Evolutionary conservation across 345 rosid species (phyloP).

Genomic region (Murraya paniculata): DNA sequence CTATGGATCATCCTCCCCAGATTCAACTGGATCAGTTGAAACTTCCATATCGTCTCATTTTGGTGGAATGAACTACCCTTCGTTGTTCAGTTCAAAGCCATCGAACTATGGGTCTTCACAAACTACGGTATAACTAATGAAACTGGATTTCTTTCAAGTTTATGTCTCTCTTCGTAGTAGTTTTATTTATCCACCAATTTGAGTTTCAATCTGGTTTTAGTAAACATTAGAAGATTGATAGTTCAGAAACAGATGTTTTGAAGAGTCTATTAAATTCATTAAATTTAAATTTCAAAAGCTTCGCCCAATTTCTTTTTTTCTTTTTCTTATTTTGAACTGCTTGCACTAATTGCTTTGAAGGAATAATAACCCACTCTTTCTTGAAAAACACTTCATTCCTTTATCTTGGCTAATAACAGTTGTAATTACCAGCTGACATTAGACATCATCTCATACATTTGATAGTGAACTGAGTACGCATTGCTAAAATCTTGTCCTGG

Average conservation of each 20-base stretch:
- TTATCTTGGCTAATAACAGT: no score
- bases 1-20: conserved; percentile 93
- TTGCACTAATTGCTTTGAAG: not conserved
- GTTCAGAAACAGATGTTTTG: not conserved
- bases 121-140: conserved; percentile 44
- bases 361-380: no score
- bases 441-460: not conserved
- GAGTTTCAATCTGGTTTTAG: not conserved
- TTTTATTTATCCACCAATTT: not conserved
- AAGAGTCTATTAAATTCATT: no score
- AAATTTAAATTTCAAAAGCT: no score
- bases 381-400: no score
- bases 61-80: conserved; percentile 98
- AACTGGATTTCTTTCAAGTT: not conserved
- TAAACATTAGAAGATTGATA: not conserved
- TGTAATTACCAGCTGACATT: not conserved
- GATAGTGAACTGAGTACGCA: not conserved
- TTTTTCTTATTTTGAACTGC: not conserved
- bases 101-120: conserved; percentile 54
- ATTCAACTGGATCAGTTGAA: conserved; percentile 92
- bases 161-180: not conserved
- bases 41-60: conserved; percentile 97
- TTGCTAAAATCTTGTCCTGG: not conserved
- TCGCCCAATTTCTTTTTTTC: no score
- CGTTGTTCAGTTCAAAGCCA: conserved; percentile 89